Conservation (phyloP, 495 filamentous ascomycete genomes). For the Glutinoglossum americanum region DNA sequence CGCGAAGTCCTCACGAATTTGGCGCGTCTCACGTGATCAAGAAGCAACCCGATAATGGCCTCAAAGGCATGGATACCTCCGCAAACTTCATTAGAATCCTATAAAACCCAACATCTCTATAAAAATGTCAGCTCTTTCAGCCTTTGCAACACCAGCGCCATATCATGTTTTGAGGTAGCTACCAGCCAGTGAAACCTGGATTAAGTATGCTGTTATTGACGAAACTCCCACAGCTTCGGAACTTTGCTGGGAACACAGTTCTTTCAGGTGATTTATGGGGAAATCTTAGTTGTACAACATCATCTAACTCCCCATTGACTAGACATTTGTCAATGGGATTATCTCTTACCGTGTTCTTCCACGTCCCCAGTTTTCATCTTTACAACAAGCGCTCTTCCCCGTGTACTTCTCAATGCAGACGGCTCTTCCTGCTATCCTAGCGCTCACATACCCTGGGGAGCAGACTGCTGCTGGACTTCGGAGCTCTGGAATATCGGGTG, state of each 20-base stretch:
- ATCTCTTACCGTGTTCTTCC: slow-evolving; percentile 53
- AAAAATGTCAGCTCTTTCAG: slow-evolving; percentile 23
- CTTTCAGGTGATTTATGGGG: slow-evolving; percentile 37
- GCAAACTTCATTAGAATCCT: too few relatives aligned
- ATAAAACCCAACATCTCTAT: neutral
- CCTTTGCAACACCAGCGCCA: slow-evolving; percentile 37
- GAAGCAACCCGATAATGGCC: too few relatives aligned
- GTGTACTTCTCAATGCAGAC: slow-evolving; percentile 72
- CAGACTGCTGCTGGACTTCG: slow-evolving; percentile 1
- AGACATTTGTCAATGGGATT: slow-evolving; percentile 64
- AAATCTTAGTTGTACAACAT: neutral
- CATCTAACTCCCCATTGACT: neutral
- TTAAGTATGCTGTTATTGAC: neutral
- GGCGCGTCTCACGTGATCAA: neutral
- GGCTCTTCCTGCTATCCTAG: slow-evolving; percentile 43
- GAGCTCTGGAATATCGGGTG: slow-evolving; percentile 27
- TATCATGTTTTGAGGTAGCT: slow-evolving; percentile 57
- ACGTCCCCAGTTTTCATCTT: slow-evolving; percentile 53
- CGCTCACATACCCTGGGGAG: slow-evolving; percentile 56
- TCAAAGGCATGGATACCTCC: too few relatives aligned
- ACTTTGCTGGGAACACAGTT: slow-evolving; percentile 57
- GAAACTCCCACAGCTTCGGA: slow-evolving; percentile 36
- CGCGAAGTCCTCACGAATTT: neutral
- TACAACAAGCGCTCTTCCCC: slow-evolving; percentile 66
- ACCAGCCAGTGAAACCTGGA: too few relatives aligned